Evolutionary conservation across 495 filamentous ascomycete genomes (phyloP).

Genomic region (Lasiosphaeriaceae sp.): DNA sequence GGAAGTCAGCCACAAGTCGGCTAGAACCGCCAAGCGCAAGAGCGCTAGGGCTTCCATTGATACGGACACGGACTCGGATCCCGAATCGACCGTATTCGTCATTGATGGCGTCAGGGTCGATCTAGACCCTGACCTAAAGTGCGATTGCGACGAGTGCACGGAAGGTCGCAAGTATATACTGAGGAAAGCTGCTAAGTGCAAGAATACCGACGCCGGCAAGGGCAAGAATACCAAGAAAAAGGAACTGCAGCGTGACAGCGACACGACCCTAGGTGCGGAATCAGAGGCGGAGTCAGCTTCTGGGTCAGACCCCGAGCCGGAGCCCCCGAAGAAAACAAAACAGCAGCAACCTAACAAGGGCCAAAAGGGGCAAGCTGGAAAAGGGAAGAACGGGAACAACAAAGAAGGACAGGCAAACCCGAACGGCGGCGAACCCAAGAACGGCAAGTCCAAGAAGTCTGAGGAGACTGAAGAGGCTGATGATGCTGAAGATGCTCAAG

Average conservation of each 20-base stretch:
- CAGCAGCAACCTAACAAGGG: not conserved
- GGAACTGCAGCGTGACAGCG: not conserved
- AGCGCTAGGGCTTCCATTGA: too few relatives aligned
- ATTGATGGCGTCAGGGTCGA: not conserved
- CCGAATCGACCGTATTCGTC: not conserved
- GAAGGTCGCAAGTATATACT: not conserved
- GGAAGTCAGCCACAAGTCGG: not conserved
- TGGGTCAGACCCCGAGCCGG: constrained; percentile 3
- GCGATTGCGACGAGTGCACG: not conserved
- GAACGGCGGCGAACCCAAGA: too few relatives aligned
- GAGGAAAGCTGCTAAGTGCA: not conserved
- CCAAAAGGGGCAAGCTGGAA: not conserved
- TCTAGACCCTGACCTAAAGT: not conserved
- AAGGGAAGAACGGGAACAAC: constrained; percentile 1
- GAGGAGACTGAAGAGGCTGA: too few relatives aligned
- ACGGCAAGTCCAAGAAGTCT: too few relatives aligned
- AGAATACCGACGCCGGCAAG: not conserved
- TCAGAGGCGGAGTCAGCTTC: not conserved
- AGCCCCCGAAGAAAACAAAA: not conserved
- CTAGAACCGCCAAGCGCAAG: not conserved
- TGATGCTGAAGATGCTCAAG: not conserved
- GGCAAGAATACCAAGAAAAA: not conserved
- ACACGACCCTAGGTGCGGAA: not conserved
- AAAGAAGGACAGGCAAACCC: not conserved
- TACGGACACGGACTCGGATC: too few relatives aligned